These are phyloP conservation scores for Fagopyrum homotropicum DNA, from an alignment of 148 eudicot species.

Conservation along the genomic window DNA sequence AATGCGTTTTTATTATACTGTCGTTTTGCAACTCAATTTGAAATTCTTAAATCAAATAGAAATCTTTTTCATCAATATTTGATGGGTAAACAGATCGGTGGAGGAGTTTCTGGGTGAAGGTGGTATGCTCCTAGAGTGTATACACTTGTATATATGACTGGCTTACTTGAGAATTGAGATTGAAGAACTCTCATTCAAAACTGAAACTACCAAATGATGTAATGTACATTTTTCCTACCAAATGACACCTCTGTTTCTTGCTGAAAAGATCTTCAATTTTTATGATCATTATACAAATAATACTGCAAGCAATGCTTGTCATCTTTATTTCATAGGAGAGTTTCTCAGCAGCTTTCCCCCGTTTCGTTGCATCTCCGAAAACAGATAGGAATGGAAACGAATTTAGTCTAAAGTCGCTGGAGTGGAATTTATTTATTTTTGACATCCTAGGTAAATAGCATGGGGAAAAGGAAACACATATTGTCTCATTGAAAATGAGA, in stretches of 20 bases:
- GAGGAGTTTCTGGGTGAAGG: neutral
- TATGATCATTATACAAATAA: neutral
- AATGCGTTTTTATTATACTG: neutral
- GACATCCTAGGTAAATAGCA: too few relatives aligned
- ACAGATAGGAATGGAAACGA: too few relatives aligned
- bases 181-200: neutral
- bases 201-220: constrained; percentile 4
- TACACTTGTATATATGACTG: neutral
- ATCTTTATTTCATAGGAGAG: neutral
- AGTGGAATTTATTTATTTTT: too few relatives aligned
- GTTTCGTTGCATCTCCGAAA: too few relatives aligned
- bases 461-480: too few relatives aligned
- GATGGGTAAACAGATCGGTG: neutral
- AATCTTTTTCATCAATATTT: neutral
- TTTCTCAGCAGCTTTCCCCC: neutral
- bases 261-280: neutral
- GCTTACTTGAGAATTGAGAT: too few relatives aligned
- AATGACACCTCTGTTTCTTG: neutral
- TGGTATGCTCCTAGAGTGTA: neutral
- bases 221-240: neutral
- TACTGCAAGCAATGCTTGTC: neutral
- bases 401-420: too few relatives aligned
- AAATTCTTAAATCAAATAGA: neutral
- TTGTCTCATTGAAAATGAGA: too few relatives aligned
- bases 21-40: neutral